phyloP scores from a whole-genome alignment of 2,329 filamentous ascomycete species.

The Scytalidium lignicola region DNA sequence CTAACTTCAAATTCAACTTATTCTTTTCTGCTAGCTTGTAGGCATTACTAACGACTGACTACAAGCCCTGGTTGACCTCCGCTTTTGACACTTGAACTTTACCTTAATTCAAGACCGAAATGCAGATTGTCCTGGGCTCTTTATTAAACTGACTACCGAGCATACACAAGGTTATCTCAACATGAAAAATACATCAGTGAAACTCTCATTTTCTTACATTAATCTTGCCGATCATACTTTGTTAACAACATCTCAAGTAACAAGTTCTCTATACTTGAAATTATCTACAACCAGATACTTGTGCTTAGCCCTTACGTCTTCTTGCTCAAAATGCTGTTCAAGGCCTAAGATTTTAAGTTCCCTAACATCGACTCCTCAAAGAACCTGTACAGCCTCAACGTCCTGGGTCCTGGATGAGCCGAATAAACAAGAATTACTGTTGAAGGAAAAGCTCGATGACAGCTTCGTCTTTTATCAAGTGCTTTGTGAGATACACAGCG shows the following conservation, averaged over 20 bases:
- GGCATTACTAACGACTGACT: too few species aligned
- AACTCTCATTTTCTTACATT: too few species aligned
- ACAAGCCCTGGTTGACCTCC: too few species aligned
- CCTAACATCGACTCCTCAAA: constrained; percentile 26
- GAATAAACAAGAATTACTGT: constrained; percentile 27
- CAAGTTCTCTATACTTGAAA: constrained; percentile 26
- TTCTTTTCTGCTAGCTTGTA: too few species aligned
- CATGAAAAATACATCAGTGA: too few species aligned
- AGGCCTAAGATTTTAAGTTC: constrained; percentile 27
- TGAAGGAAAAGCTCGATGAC: constrained; percentile 28
- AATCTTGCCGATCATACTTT: too few species aligned
- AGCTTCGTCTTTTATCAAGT: constrained; percentile 28
- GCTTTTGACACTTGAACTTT: too few species aligned
- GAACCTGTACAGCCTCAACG: constrained; percentile 30
- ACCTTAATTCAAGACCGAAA: too few species aligned
- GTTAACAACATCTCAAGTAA: constrained; percentile 17
- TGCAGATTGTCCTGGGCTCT: too few species aligned
- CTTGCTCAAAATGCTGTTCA: constrained; percentile 29
- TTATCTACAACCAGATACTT: constrained; percentile 29
- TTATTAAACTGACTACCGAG: too few species aligned
- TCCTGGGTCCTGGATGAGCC: constrained; percentile 27
- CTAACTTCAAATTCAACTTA: too few species aligned
- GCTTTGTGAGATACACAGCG: constrained; percentile 16
- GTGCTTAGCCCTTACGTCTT: constrained; percentile 28
- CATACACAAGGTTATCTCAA: too few species aligned